Base-by-base conservation (phyloP, 306 rosid genomes). In the Vigna reflexopilosa region DNA sequence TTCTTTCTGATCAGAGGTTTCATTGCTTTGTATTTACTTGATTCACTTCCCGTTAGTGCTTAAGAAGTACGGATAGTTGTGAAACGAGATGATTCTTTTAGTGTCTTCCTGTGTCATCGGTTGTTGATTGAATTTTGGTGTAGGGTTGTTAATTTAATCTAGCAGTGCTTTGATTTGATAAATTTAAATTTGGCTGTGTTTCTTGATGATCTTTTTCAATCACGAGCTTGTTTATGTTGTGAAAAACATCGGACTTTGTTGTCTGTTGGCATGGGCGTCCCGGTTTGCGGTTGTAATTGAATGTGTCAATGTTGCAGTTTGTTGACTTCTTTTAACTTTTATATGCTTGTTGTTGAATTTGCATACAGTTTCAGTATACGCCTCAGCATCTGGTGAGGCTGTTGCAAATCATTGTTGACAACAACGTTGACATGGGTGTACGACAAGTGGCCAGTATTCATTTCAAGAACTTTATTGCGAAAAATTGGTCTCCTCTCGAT, bases 371-470 rank as follows among this genome's bases (percentile, higher is more conserved):
- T 80, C 98, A 93, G 90, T 85, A 83, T 68, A 86, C 97, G 5
- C 99, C 98, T 5, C 99, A 90, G 80, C 99, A 96, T 87, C 89
- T 96, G 75, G 97, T 93, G 82, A 93, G 97, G 79, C 59, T 96
- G 82, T 70, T 96, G 83, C 97, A 93, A 72, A 93, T 96, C 79
- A 89, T 93, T 44, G 99, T 96, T 62, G 99, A 93, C 81, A 85
- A 80, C 72, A 91, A 84, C 78, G 84, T 90, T 57, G 97, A 91
- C 77, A 86, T 93, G 89, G 92, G 89, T 11, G 99, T 96, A 22
- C 88, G 99, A 54, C 99, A 96, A 87, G 94, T 84, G 63, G 99
- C 97, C 26, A 96, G 99, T 77, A 96, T 96, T 82, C 99, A 96
- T 83, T 96, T 96, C 77, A 96, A 96, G 88, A 96, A 96, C 80